Evolutionary conservation across 176 grass and related monocot species (phyloP).

Genomic region (Areca catechu): DNA sequence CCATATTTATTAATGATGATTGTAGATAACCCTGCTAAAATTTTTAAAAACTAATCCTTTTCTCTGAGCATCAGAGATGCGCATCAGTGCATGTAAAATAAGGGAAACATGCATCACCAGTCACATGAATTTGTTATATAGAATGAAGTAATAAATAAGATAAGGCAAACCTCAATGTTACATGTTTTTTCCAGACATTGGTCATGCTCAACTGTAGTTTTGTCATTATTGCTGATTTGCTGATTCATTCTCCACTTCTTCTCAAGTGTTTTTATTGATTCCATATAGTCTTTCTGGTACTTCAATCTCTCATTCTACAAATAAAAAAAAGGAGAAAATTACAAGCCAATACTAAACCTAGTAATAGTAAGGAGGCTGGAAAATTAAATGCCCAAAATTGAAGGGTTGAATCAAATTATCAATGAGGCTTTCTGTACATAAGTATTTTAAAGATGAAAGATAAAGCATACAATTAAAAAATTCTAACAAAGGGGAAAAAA

Average conservation of each 20-base stretch:
- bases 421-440: too few species aligned
- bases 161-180: slow-evolving; percentile 44
- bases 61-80: too few species aligned
- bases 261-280: slow-evolving; percentile 86
- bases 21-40: too few species aligned
- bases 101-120: too few species aligned
- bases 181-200: slow-evolving; percentile 18
- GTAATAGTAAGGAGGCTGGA: not conserved
- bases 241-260: slow-evolving; percentile 88
- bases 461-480: too few species aligned
- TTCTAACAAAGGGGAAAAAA: too few species aligned
- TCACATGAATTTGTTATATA: not conserved
- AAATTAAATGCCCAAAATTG: too few species aligned
- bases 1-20: too few species aligned
- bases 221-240: slow-evolving; percentile 30
- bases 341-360: not conserved
- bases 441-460: too few species aligned
- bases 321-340: slow-evolving; percentile 11
- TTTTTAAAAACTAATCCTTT: too few species aligned
- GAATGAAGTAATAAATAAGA: slow-evolving; percentile 1
- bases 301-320: slow-evolving; percentile 75
- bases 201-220: slow-evolving; percentile 10
- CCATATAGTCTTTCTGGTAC: slow-evolving; percentile 88
- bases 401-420: too few species aligned
- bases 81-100: too few species aligned